Conservation (phyloP, 306 rosid species). For the Cicer chorassanicum region DNA sequence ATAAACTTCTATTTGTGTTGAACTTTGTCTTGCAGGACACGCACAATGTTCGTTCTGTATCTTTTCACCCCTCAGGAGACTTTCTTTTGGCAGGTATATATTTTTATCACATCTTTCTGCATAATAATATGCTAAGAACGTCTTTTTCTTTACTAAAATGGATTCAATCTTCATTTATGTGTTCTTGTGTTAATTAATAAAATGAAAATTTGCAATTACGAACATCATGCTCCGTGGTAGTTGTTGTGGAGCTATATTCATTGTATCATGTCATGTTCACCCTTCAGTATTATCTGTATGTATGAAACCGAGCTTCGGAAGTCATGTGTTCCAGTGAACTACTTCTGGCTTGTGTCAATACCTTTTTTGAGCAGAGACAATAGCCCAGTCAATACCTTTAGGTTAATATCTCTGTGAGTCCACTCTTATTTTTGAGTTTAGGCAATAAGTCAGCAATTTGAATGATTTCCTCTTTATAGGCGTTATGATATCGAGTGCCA, state of each 20-base stretch:
- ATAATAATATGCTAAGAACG: slow-evolving; percentile 5
- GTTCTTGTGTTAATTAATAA: slow-evolving; percentile 20
- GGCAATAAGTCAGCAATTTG: slow-evolving; percentile 21
- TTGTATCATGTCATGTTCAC: slow-evolving; percentile 5
- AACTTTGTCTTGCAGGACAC: slow-evolving; percentile 70
- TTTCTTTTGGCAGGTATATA: slow-evolving; percentile 81
- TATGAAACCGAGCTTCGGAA: slow-evolving; percentile 21
- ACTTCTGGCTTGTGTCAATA: slow-evolving; percentile 15
- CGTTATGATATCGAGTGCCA: slow-evolving; percentile 5
- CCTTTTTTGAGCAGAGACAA: neutral
- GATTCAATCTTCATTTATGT: slow-evolving; percentile 25
- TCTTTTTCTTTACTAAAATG: slow-evolving; percentile 9
- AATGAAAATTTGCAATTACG: slow-evolving; percentile 27
- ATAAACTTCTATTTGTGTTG: slow-evolving; percentile 17
- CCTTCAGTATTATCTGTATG: slow-evolving; percentile 24
- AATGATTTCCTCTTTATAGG: slow-evolving; percentile 34
- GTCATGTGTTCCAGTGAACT: slow-evolving; percentile 27
- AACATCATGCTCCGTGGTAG: neutral
- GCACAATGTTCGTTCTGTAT: slow-evolving; percentile 88
- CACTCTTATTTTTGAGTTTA: slow-evolving; percentile 26
- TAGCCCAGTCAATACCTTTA: slow-evolving; percentile 3
- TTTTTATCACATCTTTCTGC: slow-evolving; percentile 27
- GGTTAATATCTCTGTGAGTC: slow-evolving; percentile 18
- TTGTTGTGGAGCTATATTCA: neutral
- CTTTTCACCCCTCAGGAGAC: slow-evolving; percentile 94